Percentiles rank a stretch among this genome's conserved stretches.
Evolutionary conservation across 2,329 filamentous ascomycete species (phyloP).

Genomic region (Leptographium wingfieldii): DNA sequence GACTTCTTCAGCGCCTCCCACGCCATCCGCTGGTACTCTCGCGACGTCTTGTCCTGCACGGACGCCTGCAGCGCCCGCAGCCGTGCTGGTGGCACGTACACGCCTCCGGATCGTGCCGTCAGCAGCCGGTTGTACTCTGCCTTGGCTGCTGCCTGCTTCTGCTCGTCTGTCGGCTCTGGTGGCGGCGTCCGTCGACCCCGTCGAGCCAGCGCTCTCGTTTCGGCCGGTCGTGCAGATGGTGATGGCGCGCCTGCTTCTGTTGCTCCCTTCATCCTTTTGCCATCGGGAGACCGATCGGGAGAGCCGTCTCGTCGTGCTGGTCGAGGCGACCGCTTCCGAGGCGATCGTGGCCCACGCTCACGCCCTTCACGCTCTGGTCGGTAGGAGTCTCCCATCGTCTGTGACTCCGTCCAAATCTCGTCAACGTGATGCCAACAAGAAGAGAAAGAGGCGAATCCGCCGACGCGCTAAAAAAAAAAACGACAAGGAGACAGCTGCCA

Average conservation of each 20-base stretch:
- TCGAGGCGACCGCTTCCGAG: not conserved
- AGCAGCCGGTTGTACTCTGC: constrained; percentile 88
- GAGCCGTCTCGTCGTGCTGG: not conserved
- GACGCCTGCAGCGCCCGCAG: constrained; percentile 87
- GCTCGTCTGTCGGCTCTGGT: constrained; percentile 52
- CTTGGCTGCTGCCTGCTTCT: constrained; percentile 79
- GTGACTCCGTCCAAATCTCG: no score
- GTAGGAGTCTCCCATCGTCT: constrained; percentile 7
- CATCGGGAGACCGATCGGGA: no score
- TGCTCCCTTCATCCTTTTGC: not conserved
- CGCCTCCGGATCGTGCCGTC: constrained; percentile 86
- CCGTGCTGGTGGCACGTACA: constrained; percentile 87
- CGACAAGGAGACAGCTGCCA: not conserved
- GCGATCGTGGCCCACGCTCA: not conserved
- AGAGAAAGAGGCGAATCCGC: not conserved
- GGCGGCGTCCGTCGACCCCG: constrained; percentile 18
- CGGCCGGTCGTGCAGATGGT: not conserved
- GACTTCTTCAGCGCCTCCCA: constrained; percentile 99
- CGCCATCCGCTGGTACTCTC: constrained; percentile 97
- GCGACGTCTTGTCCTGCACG: constrained; percentile 90
- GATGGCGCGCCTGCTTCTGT: not conserved
- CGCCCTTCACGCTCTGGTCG: constrained; percentile 3
- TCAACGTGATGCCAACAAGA: not conserved
- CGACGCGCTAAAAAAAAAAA: not conserved
- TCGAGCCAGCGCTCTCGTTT: not conserved